Conservation (phyloP, 306 rosid genomes). For the Prunus salicina region DNA sequence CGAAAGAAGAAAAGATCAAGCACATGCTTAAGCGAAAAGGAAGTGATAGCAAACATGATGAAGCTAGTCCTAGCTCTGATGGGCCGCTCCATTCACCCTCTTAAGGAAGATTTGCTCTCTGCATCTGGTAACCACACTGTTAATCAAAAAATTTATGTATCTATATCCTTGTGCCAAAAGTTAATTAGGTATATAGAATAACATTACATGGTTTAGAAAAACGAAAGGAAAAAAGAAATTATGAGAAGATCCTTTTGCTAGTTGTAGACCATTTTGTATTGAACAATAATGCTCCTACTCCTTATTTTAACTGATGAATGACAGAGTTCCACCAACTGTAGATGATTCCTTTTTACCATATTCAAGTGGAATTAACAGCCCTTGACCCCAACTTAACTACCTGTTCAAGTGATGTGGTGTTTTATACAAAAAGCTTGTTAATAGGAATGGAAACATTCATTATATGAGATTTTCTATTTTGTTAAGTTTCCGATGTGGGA, state of each 20-base stretch:
- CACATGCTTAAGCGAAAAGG: conserved; percentile 49
- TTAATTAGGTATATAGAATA: conserved; percentile 7
- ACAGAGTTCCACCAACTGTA: conserved; percentile 2
- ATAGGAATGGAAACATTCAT: too few species aligned
- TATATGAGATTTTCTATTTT: too few species aligned
- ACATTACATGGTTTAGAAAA: not conserved
- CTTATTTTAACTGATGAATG: not conserved
- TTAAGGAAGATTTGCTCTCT: conserved; percentile 6
- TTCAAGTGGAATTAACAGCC: not conserved
- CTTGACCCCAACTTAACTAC: too few species aligned
- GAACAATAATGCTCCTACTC: not conserved
- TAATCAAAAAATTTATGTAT: not conserved
- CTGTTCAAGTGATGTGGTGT: too few species aligned
- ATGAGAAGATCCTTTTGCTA: not conserved
- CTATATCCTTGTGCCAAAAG: not conserved
- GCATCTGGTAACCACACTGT: not conserved
- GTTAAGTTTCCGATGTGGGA: too few species aligned
- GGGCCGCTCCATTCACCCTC: conserved; percentile 15
- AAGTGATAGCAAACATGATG: conserved; percentile 29
- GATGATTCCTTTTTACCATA: not conserved
- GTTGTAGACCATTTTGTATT: conserved; percentile 7
- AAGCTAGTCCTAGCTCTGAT: conserved; percentile 32
- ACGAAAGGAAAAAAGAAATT: not conserved
- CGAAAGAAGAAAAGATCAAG: conserved; percentile 57
- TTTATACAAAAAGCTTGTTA: too few species aligned